These are phyloP conservation scores for Cladophialophora carrionii DNA, from an alignment of 2,329 filamentous ascomycete species.

Conservation along the genomic window DNA sequence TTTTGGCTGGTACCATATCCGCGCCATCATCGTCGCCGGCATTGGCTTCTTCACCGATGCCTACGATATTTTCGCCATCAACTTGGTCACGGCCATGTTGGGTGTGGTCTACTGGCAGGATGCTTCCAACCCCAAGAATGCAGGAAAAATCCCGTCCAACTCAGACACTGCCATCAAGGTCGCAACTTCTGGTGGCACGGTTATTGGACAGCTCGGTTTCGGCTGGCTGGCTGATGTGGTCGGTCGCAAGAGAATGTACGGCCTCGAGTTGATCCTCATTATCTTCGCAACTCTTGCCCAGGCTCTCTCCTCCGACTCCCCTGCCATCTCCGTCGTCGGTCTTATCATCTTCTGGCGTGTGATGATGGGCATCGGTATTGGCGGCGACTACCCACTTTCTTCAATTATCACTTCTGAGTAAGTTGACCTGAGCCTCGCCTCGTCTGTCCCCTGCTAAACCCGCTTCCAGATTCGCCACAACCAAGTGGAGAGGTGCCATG, in stretches of 20 bases:
- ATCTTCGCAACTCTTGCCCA: slow-evolving; percentile 77
- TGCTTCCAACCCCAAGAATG: slow-evolving; percentile 46
- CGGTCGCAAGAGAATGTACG: slow-evolving; percentile 83
- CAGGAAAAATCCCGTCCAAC: slow-evolving; percentile 62
- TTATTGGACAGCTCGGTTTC: slow-evolving; percentile 80
- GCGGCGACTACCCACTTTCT: slow-evolving; percentile 80
- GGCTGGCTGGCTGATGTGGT: slow-evolving; percentile 76
- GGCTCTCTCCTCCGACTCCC: slow-evolving; percentile 66
- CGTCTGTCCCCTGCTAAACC: slow-evolving; percentile 15
- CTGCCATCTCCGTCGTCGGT: slow-evolving; percentile 60
- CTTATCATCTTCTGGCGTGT: slow-evolving; percentile 77
- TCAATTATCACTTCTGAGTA: slow-evolving; percentile 81
- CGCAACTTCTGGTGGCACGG: slow-evolving; percentile 79
- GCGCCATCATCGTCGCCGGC: slow-evolving; percentile 75
- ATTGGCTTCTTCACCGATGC: slow-evolving; percentile 89
- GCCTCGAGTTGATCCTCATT: slow-evolving; percentile 77
- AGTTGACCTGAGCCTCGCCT: slow-evolving; percentile 35
- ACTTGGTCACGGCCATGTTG: slow-evolving; percentile 72
- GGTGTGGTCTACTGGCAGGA: slow-evolving; percentile 76
- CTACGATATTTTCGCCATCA: slow-evolving; percentile 80
- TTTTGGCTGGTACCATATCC: slow-evolving; percentile 72
- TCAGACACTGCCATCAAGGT: slow-evolving; percentile 85
- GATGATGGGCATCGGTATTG: slow-evolving; percentile 77
- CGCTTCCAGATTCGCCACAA: slow-evolving; percentile 69
- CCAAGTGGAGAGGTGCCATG: slow-evolving; percentile 83